Evolutionary conservation across 305 asterid genomes (phyloP).

Genomic region (Plantago coronopus): DNA sequence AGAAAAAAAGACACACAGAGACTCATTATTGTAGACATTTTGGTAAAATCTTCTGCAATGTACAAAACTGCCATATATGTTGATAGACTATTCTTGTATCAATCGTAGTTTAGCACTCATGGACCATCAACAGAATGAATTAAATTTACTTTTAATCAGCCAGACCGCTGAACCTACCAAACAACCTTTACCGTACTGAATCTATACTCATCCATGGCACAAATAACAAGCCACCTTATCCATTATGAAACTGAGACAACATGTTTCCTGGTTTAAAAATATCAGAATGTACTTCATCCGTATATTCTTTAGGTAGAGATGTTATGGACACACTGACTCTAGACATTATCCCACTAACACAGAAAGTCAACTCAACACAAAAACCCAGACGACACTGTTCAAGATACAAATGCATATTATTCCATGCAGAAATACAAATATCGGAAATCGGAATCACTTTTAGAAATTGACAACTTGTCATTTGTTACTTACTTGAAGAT

Average conservation of each 20-base stretch:
- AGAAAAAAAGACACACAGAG: background rate
- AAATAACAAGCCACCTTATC: too few relatives aligned
- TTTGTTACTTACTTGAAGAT: conserved; percentile 58
- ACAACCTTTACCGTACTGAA: too few relatives aligned
- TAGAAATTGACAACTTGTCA: conserved; percentile 1
- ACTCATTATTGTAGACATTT: background rate
- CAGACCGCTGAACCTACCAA: too few relatives aligned
- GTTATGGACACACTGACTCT: too few relatives aligned
- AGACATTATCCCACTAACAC: background rate
- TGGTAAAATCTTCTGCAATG: background rate
- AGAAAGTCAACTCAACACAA: background rate
- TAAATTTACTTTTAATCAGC: too few relatives aligned
- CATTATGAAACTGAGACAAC: too few relatives aligned
- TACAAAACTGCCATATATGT: background rate
- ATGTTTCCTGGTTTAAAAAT: too few relatives aligned
- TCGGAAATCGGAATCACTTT: background rate
- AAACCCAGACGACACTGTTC: background rate
- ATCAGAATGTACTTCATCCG: background rate
- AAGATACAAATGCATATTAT: conserved; percentile 3
- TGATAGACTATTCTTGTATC: too few relatives aligned
- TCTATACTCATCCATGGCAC: too few relatives aligned
- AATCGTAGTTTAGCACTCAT: too few relatives aligned
- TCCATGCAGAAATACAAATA: background rate
- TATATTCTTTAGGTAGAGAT: background rate
- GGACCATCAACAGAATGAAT: too few relatives aligned